These are phyloP conservation scores for Fraxinus xanthoxyloides DNA, from an alignment of 305 asterid species.

Conservation along the genomic window DNA sequence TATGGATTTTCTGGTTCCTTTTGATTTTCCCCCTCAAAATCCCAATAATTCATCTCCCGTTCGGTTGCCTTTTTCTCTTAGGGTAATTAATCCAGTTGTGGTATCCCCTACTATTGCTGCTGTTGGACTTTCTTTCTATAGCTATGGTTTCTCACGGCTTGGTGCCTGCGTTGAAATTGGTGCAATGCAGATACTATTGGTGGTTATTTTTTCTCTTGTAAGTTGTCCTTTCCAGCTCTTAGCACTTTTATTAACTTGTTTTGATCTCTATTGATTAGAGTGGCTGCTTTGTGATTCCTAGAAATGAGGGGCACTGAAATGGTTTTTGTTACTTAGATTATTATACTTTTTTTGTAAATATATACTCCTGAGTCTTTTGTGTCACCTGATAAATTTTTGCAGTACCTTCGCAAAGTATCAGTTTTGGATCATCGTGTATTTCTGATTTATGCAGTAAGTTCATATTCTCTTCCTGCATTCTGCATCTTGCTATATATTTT, in stretches of 20 bases:
- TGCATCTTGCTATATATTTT: background rate
- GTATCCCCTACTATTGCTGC: constrained; percentile 96
- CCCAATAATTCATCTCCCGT: constrained; percentile 6
- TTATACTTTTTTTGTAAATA: background rate
- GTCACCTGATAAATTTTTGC: constrained; percentile 32
- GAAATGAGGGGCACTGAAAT: background rate
- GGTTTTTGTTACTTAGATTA: background rate
- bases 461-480: background rate
- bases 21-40: background rate
- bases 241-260: background rate
- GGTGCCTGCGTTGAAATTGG: constrained; percentile 95
- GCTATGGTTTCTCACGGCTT: constrained; percentile 89
- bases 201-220: constrained; percentile 84
- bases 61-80: constrained; percentile 31
- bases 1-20: background rate
- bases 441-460: constrained; percentile 78
- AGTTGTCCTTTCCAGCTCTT: constrained; percentile 29
- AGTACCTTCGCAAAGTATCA: constrained; percentile 95
- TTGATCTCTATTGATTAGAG: background rate
- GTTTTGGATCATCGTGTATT: constrained; percentile 89
- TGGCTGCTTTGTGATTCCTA: background rate
- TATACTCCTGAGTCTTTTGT: background rate
- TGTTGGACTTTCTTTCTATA: constrained; percentile 94
- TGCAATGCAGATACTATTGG: constrained; percentile 76
- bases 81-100: constrained; percentile 95